A percentile compares a stretch with the other conserved stretches of the same genome.
Conservation (phyloP, 768 basidiomycete genomes). For the Tulasnella sp. region DNA sequence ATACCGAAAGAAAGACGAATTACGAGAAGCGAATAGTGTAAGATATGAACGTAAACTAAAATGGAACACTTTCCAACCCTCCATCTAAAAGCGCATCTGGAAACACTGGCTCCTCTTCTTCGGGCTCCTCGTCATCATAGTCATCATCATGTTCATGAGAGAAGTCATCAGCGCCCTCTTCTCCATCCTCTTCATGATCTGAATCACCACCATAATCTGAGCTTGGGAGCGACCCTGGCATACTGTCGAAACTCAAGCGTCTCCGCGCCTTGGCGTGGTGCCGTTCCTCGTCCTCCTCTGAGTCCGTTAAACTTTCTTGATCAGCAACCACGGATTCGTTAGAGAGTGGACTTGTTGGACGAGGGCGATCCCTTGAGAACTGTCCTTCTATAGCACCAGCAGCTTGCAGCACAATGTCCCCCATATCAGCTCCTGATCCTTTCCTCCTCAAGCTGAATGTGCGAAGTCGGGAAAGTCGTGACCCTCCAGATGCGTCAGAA, state of each 20-base stretch:
- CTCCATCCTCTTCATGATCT: slow-evolving; percentile 26
- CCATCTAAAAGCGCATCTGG: slow-evolving; percentile 71
- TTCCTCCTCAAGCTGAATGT: slow-evolving; percentile 10
- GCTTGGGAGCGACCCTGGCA: slow-evolving; percentile 64
- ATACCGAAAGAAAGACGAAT: no score
- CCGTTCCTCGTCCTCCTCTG: slow-evolving; percentile 24
- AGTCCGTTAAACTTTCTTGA: slow-evolving; percentile 14
- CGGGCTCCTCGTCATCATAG: slow-evolving; percentile 35
- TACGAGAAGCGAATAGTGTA: no score
- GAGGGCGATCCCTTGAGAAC: slow-evolving; percentile 14
- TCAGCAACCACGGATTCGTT: not conserved
- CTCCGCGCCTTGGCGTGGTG: slow-evolving; percentile 30
- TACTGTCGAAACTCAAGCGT: slow-evolving; percentile 56
- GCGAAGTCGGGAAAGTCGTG: slow-evolving; percentile 23
- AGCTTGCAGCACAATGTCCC: slow-evolving; percentile 24
- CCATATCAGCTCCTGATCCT: slow-evolving; percentile 25
- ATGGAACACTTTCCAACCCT: slow-evolving; percentile 71
- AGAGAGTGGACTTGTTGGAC: slow-evolving; percentile 6
- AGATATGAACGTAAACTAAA: no score
- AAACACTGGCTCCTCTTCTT: slow-evolving; percentile 57
- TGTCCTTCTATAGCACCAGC: slow-evolving; percentile 18
- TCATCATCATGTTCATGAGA: slow-evolving; percentile 30
- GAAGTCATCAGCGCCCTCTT: no score
- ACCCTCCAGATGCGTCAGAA: slow-evolving; percentile 54
- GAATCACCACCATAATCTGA: slow-evolving; percentile 24